phyloP scores from a whole-genome alignment of 148 eudicot species.

The Nepenthes gracilis region DNA sequence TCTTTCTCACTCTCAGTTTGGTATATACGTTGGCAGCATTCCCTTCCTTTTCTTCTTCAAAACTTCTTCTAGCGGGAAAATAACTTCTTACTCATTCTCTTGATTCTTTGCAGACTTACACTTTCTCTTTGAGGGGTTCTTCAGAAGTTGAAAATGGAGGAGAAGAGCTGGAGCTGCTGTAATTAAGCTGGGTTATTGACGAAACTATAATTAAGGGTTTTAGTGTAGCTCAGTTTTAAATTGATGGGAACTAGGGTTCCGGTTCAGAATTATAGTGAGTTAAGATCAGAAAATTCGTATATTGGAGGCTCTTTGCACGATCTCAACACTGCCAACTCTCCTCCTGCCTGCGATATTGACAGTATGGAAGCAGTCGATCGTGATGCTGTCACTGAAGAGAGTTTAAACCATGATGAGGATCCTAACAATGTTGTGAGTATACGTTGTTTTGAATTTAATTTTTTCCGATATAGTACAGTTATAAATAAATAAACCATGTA shows the following conservation, averaged over 20 bases:
- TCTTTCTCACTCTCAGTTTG: background rate
- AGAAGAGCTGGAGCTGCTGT: no score
- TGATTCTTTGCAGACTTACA: background rate
- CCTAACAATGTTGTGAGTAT: constrained; percentile 52
- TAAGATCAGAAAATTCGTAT: constrained; percentile 49
- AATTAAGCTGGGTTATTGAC: no score
- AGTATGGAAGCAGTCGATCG: constrained; percentile 26
- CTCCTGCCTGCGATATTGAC: constrained; percentile 20
- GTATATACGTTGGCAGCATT: constrained; percentile 11
- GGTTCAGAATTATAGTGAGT: constrained; percentile 30
- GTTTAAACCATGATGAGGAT: constrained; percentile 44
- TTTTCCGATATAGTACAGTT: no score
- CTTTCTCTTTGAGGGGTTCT: background rate
- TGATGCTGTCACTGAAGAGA: constrained; percentile 35
- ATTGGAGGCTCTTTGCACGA: constrained; percentile 37
- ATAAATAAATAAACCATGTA: no score
- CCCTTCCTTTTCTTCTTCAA: no score
- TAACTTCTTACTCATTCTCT: background rate
- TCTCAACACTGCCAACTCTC: constrained; percentile 32
- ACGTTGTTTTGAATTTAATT: background rate
- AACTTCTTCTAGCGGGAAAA: constrained; percentile 5
- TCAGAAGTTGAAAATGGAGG: background rate
- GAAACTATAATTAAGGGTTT: no score
- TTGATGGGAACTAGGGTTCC: constrained; percentile 59
- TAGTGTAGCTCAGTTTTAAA: background rate